Percentiles rank a stretch among this genome's conserved stretches.
phyloP scores from a whole-genome alignment of 2,329 filamentous ascomycete genomes.

The Seiridium cupressi region DNA sequence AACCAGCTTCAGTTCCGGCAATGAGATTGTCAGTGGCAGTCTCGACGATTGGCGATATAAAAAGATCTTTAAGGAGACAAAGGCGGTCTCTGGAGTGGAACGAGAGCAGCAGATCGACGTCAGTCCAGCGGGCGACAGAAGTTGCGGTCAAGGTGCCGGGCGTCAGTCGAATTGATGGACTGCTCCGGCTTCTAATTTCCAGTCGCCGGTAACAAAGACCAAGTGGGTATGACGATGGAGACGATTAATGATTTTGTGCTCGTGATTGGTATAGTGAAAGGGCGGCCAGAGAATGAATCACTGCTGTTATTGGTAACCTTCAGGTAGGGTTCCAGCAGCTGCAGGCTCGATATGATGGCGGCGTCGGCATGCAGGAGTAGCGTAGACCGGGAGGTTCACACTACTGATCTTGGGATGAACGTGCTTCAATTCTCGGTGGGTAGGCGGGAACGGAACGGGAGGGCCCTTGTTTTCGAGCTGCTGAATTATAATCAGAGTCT shows the following conservation, averaged over 20 bases:
- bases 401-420: conserved; percentile 2
- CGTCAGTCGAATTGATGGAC: background rate
- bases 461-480: background rate
- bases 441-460: background rate
- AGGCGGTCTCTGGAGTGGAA: background rate
- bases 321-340: background rate
- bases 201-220: background rate
- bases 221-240: background rate
- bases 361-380: background rate
- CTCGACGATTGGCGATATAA: background rate
- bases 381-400: background rate
- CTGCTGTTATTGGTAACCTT: background rate
- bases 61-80: background rate
- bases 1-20: background rate
- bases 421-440: background rate
- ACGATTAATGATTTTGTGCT: too few species aligned
- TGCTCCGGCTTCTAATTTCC: background rate
- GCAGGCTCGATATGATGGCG: background rate
- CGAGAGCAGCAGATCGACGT: background rate
- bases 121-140: background rate
- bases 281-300: background rate
- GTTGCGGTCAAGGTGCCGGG: background rate
- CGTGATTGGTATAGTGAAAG: too few species aligned
- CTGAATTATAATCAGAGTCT: too few species aligned
- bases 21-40: background rate